Conservation (phyloP, 2,329 filamentous ascomycete species). For the Parastagonospora nodorum region DNA sequence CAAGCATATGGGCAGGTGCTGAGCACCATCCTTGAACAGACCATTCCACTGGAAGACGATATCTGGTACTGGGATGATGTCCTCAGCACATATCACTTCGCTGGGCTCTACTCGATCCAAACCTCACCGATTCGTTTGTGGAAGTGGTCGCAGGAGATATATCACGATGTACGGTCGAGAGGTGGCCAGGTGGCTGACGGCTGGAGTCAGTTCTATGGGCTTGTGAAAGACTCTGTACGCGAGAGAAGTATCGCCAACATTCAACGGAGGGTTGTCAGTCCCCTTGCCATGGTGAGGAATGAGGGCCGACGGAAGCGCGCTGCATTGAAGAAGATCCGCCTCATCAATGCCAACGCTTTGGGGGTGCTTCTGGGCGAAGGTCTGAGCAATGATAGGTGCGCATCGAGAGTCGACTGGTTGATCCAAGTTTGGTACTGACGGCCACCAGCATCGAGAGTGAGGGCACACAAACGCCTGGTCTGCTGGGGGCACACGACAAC, state of each 20-base stretch:
- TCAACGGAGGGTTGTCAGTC: conserved; percentile 74
- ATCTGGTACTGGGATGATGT: conserved; percentile 97
- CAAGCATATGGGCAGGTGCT: conserved; percentile 85
- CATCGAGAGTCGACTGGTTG: background rate
- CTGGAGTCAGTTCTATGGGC: conserved; percentile 73
- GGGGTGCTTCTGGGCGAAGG: conserved; percentile 89
- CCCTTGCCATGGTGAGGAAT: conserved; percentile 74
- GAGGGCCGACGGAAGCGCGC: conserved; percentile 77
- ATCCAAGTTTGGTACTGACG: conserved; percentile 8
- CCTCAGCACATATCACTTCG: conserved; percentile 76
- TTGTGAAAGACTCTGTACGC: conserved; percentile 76
- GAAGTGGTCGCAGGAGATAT: conserved; percentile 73
- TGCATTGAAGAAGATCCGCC: conserved; percentile 71
- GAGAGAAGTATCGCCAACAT: conserved; percentile 75
- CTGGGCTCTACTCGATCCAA: conserved; percentile 82
- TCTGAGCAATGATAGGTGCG: conserved; percentile 60
- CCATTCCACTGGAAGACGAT: conserved; percentile 81
- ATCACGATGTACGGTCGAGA: conserved; percentile 61
- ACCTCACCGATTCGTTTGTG: conserved; percentile 79
- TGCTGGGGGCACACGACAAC: conserved; percentile 54
- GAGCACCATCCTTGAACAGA: conserved; percentile 78
- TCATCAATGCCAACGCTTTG: conserved; percentile 83
- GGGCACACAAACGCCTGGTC: conserved; percentile 49
- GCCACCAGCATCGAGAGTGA: conserved; percentile 66
- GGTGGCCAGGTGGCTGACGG: conserved; percentile 46